Evolutionary conservation across 805 yeast genomes (phyloP).

Genomic region (Isabelozyma pseudorhagii): DNA sequence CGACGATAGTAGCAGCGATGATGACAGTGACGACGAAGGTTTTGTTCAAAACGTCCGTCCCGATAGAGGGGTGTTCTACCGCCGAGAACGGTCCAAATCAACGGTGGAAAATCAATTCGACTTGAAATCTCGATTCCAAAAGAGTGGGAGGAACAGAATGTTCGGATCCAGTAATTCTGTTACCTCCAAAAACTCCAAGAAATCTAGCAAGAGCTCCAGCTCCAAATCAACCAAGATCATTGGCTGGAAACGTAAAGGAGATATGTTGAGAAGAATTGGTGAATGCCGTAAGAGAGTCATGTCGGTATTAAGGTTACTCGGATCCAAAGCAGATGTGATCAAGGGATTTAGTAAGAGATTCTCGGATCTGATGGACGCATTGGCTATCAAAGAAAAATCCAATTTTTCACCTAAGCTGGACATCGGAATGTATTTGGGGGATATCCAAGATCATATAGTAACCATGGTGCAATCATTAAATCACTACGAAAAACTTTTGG

Average conservation of each 20-base stretch:
- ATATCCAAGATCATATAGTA: slow-evolving; percentile 95
- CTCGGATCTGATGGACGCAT: slow-evolving; percentile 45
- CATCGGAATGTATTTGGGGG: slow-evolving; percentile 92
- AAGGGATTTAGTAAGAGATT: slow-evolving; percentile 92
- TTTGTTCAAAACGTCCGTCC: slow-evolving; percentile 9
- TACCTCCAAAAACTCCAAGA: slow-evolving; percentile 7
- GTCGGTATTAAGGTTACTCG: slow-evolving; percentile 80
- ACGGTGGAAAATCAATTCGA: slow-evolving; percentile 26
- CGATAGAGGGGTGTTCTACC: slow-evolving; percentile 20
- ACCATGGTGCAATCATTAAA: slow-evolving; percentile 95
- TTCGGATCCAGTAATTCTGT: background rate
- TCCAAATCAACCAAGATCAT: slow-evolving; percentile 48
- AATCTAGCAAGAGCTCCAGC: slow-evolving; percentile 24
- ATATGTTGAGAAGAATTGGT: slow-evolving; percentile 91
- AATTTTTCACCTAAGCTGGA: slow-evolving; percentile 46
- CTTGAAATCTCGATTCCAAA: background rate
- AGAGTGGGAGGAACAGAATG: background rate
- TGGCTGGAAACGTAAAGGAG: slow-evolving; percentile 87
- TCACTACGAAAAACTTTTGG: slow-evolving; percentile 90
- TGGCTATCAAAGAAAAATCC: slow-evolving; percentile 73
- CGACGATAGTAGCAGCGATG: slow-evolving; percentile 27
- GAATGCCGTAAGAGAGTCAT: slow-evolving; percentile 93
- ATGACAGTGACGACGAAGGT: slow-evolving; percentile 24
- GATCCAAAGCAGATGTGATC: slow-evolving; percentile 96
- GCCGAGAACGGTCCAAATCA: slow-evolving; percentile 34